Conservation (phyloP, 2,329 filamentous ascomycete species). For the Aspergillus flavus region DNA sequence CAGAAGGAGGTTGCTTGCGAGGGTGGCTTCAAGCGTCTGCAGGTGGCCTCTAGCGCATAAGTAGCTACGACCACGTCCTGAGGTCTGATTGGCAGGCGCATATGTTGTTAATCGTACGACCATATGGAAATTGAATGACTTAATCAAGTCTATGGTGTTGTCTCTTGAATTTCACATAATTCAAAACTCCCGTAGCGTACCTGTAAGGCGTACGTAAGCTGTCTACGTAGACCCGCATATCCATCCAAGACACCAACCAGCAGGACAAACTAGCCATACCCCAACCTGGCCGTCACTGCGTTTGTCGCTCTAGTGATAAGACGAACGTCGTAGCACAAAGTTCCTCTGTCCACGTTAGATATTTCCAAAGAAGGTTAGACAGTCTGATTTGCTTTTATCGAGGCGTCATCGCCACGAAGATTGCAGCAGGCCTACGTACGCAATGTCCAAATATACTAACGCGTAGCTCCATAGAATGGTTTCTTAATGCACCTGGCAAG, state of each 20-base stretch:
- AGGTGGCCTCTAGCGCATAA: slow-evolving; percentile 32
- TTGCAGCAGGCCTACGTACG: background rate
- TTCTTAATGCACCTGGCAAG: background rate
- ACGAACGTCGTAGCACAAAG: background rate
- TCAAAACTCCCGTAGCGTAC: background rate
- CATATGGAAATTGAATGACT: background rate
- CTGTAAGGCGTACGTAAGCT: background rate
- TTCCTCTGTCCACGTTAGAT: too few relatives aligned
- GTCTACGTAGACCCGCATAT: background rate
- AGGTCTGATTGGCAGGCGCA: background rate
- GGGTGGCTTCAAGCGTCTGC: slow-evolving; percentile 59
- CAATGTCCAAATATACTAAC: background rate
- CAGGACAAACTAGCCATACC: background rate
- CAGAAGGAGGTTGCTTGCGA: slow-evolving; percentile 67
- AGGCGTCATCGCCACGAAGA: background rate
- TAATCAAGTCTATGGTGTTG: background rate
- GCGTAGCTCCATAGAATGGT: too few relatives aligned
- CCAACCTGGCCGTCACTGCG: background rate
- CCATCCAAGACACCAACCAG: background rate
- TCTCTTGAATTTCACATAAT: background rate
- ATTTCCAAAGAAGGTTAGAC: background rate
- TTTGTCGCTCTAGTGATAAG: background rate
- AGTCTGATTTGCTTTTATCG: background rate
- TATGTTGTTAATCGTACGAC: background rate
- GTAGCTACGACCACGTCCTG: background rate